Evolutionary conservation across 2,329 filamentous ascomycete genomes (phyloP), one percentile per base, ranked within the genome.

Genomic region (Nothophoma quercina): DNA sequence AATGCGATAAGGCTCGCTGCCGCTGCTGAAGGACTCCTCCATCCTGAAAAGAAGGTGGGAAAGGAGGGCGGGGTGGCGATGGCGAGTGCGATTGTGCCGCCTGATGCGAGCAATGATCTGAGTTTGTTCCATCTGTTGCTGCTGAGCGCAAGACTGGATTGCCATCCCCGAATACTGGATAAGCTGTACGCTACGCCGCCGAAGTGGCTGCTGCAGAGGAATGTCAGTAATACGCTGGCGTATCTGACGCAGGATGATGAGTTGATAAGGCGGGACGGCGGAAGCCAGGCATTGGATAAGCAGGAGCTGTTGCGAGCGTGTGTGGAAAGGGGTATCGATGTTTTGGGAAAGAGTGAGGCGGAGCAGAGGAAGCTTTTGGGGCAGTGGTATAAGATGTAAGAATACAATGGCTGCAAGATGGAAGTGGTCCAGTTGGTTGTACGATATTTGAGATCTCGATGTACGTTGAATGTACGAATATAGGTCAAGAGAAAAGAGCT

Each of bases 221-320:
- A 81, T 57, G 76, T 91, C 33, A 62, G 65, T 42, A 75, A 77
- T 62, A 79, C 83, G 57, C 75, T 91, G 61, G 75, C 80, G 32
- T 90, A 89, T 67, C 70, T 97, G 56, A 81, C 81, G 36, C 75
- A 81, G 29, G 93, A 97, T 75, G 91, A 96, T 74, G 74, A 67
- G 58, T 77, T 93, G 70, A 82, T 97, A 39, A 65, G 80, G 15
- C 76, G 79, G 29, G 83, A 84, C 38, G 89, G 89, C 1, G 89
- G 87, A 0, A 80, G 83, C 5, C 59, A 68, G 3, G 81, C 75
- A 18, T 76, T 96, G 62, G 81, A 82, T 58, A 75, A 75, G 7
- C 82, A 84, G 30, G 91, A 96, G 77, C 76, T 92, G 16, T 76
- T 77, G 55, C 81, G 91, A 53, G 90, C 90, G 12, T 89, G 88